phyloP scores from a whole-genome alignment of 257 asterid species.

The Solanum lycopersicoides region DNA sequence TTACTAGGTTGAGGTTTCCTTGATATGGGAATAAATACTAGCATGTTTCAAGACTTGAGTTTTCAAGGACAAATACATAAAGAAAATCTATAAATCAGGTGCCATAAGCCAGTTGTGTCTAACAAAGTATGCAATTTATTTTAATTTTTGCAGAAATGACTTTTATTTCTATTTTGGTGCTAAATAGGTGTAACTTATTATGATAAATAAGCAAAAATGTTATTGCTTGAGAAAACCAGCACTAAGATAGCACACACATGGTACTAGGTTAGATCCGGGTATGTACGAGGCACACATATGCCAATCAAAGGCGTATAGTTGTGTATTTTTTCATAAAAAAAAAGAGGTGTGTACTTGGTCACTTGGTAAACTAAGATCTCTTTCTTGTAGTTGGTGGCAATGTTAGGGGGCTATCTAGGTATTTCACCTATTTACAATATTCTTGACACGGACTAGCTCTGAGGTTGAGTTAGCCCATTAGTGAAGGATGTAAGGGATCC shows the following conservation, averaged over 20 bases:
- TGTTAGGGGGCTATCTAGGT: neutral
- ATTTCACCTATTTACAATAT: neutral
- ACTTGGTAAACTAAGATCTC: neutral
- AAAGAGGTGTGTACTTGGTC: neutral
- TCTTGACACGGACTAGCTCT: neutral
- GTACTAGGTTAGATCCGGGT: neutral
- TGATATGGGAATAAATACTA: neutral
- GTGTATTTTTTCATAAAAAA: neutral
- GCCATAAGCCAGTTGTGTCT: neutral
- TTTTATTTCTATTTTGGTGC: neutral
- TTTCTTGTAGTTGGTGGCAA: neutral
- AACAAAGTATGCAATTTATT: neutral
- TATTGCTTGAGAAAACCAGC: neutral
- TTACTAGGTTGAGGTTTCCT: neutral
- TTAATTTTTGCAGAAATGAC: neutral
- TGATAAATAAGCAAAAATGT: neutral
- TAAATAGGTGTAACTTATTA: neutral
- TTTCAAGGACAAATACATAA: neutral
- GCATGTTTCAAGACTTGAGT: neutral
- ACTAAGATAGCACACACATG: neutral
- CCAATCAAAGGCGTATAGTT: neutral
- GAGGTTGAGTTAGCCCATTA: neutral
- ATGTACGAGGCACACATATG: neutral
- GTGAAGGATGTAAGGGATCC: neutral
- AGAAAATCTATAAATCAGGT: neutral